A percentile compares a stretch with the other conserved stretches of the same genome.
Conservation (phyloP, 495 filamentous ascomycete genomes). For the Terfezia boudieri region DNA sequence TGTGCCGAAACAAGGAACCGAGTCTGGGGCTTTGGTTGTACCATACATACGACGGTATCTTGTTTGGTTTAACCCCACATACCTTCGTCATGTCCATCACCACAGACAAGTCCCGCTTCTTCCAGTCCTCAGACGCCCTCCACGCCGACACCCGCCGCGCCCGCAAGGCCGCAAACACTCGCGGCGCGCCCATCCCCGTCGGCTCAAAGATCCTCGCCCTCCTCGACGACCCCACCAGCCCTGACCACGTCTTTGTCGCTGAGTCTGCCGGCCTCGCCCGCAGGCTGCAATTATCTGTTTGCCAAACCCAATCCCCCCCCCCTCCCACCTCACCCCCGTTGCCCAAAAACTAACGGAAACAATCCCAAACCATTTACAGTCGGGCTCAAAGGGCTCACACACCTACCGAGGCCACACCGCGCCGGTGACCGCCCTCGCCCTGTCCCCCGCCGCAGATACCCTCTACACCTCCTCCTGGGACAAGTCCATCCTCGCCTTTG, state of each 20-base stretch:
- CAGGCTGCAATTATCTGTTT: constrained; percentile 51
- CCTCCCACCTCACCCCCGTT: not conserved
- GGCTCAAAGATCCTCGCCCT: constrained; percentile 72
- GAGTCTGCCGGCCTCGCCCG: constrained; percentile 62
- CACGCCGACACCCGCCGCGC: constrained; percentile 48
- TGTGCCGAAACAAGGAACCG: no score
- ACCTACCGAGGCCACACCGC: constrained; percentile 53
- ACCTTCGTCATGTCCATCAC: constrained; percentile 45
- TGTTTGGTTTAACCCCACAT: no score
- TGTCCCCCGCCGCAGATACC: constrained; percentile 34
- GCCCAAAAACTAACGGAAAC: no score
- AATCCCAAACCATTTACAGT: no score
- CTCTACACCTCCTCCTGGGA: constrained; percentile 88
- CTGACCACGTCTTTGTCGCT: constrained; percentile 47
- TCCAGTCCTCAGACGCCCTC: constrained; percentile 56
- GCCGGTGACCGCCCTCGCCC: constrained; percentile 54
- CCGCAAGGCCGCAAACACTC: constrained; percentile 57
- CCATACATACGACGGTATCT: no score
- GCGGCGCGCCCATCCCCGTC: constrained; percentile 58
- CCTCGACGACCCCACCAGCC: constrained; percentile 39
- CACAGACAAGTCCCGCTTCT: constrained; percentile 52
- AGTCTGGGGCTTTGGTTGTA: no score
- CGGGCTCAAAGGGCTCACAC: constrained; percentile 19
- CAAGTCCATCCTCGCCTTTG: constrained; percentile 71
- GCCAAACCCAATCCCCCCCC: constrained; percentile 23